Evolutionary conservation across 257 asterid genomes (phyloP), one percentile per base, ranked within the genome.

Genomic region (Petrea volubilis): DNA sequence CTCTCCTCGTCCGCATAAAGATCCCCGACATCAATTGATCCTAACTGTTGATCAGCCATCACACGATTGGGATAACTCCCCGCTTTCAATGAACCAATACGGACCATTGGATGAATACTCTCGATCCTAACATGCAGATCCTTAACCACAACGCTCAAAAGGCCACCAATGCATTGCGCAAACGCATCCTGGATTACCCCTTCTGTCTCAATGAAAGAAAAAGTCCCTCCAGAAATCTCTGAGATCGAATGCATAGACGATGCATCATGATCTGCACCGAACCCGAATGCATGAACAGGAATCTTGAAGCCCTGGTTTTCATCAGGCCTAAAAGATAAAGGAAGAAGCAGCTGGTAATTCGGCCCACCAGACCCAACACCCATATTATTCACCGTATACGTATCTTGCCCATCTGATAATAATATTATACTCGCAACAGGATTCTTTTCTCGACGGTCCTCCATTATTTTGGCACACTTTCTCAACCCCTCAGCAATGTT

Each of bases 81-180:
- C 0, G 90, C 86, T 77, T 87, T 92, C 72, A 95, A 70, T 14
- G 88, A 75, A 47, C 83, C 65, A 51, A 95, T 81, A 74, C 46
- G 66, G 70, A 92, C 75, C 14, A 75, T 72, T 0, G 96, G 86
- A 72, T 85, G 81, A 46, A 77, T 86, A 53, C 92, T 76, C 73
- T 88, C 96, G 0, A 95, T 78, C 44, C 25, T 71, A 23, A 95
- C 72, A 7, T 73, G 87, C 58, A 95, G 69, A 74, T 88, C 91
- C 83, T 95, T 95, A 46, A 95, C 96, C 49, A 90, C 91, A 18
- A 95, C 98, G 57, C 99, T 95, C 79, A 95, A 75, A 59, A 95
- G 94, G 38, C 99, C 99, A 1, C 98, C 99, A 41, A 95, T 95
- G 82, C 99, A 95, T 79, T 95, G 99, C 11, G 99, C 99, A 73